Evolutionary conservation across 163 green algal genomes (phyloP).

Genomic region (Dunaliella salina): DNA sequence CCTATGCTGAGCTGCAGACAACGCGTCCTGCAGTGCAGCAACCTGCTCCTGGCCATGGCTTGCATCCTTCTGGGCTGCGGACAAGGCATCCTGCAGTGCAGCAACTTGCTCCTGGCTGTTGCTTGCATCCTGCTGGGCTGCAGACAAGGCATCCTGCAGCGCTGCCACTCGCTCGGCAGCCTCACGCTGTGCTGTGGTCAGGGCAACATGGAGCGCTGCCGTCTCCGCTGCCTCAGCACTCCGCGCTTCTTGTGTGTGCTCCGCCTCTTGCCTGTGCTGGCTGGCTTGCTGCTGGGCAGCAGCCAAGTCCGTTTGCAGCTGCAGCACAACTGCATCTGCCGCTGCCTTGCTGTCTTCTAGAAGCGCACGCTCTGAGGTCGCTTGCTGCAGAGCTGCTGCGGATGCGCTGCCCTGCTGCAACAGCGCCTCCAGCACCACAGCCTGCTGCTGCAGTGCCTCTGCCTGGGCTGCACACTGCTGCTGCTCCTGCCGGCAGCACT

Average conservation of each 20-base stretch:
- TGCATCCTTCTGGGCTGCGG: too few species aligned
- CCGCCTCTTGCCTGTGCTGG: too few species aligned
- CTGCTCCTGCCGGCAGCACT: background rate
- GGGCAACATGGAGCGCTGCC: background rate
- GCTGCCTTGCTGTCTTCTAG: background rate
- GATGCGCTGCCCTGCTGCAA: background rate
- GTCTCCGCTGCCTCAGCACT: background rate
- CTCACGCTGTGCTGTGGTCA: background rate
- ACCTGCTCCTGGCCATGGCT: background rate
- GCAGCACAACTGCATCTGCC: background rate
- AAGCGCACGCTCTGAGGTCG: background rate
- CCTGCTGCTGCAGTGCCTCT: background rate
- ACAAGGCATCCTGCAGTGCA: background rate
- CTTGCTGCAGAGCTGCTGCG: too few species aligned
- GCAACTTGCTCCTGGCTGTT: background rate
- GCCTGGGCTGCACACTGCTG: background rate
- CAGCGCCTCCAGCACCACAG: background rate
- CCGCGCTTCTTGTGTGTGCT: too few species aligned
- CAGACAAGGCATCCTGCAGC: background rate
- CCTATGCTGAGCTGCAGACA: too few species aligned
- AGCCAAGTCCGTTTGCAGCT: background rate
- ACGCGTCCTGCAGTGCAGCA: too few species aligned
- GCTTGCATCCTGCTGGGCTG: background rate
- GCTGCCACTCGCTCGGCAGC: background rate
- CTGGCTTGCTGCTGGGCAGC: too few species aligned